A percentile compares a stretch with the other conserved stretches of the same genome.
Evolutionary conservation across 345 rosid genomes (phyloP).

Genomic region (Rhodamnia rubescens): DNA sequence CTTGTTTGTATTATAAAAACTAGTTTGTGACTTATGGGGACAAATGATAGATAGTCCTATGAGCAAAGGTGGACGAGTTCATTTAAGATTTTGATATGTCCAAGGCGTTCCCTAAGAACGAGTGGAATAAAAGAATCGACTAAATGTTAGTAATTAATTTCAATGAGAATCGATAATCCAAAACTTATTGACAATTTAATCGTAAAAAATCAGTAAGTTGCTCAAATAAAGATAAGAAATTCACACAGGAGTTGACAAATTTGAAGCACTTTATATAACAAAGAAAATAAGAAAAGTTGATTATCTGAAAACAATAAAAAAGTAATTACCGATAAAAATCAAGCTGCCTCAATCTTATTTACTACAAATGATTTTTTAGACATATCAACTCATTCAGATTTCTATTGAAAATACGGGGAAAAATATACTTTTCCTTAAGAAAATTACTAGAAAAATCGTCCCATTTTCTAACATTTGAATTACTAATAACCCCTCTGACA

Average conservation of each 20-base stretch:
- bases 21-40: too few relatives aligned
- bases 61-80: neutral
- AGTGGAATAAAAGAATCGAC: neutral
- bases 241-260: neutral
- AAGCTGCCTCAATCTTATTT: neutral
- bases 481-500: too few relatives aligned
- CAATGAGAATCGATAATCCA: neutral
- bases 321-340: neutral
- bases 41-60: neutral
- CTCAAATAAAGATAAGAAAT: neutral
- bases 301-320: neutral
- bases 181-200: neutral
- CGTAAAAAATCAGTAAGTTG: neutral
- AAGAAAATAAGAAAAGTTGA: neutral
- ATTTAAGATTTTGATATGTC: neutral
- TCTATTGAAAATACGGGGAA: neutral
- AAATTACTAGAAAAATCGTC: neutral
- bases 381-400: neutral
- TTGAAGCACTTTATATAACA: neutral
- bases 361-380: neutral
- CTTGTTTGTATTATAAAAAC: neutral
- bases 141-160: neutral
- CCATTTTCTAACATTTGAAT: neutral
- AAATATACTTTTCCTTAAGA: neutral
- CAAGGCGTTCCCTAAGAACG: neutral